phyloP scores from a whole-genome alignment of 2,329 filamentous ascomycete species.

The Fusarium kyushuense region DNA sequence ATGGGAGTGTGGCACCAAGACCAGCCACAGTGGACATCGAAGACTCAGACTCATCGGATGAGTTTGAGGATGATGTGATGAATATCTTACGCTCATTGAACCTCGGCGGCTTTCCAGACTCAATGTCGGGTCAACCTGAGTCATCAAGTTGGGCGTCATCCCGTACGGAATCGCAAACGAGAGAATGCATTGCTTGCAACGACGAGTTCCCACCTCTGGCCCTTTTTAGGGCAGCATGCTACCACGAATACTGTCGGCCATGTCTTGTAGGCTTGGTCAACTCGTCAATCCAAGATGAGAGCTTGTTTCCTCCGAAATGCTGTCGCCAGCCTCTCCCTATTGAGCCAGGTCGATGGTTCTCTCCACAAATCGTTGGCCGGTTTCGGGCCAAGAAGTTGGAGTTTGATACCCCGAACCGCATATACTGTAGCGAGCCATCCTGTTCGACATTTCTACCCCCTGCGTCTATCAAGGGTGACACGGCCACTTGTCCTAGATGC shows the following conservation, averaged over 20 bases:
- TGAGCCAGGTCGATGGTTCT: conserved; percentile 50
- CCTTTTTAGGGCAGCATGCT: conserved; percentile 47
- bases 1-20: background rate
- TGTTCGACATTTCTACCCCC: conserved; percentile 64
- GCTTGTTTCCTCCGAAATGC: conserved; percentile 67
- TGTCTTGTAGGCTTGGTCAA: conserved; percentile 62
- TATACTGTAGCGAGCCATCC: conserved; percentile 60
- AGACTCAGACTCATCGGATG: background rate
- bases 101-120: background rate
- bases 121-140: background rate
- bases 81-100: background rate
- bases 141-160: background rate
- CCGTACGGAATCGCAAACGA: background rate
- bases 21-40: background rate
- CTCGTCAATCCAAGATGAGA: conserved; percentile 60
- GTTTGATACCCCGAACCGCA: conserved; percentile 59
- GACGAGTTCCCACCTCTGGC: background rate
- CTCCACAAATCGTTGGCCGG: conserved; percentile 47
- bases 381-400: conserved; percentile 63
- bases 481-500: conserved; percentile 60
- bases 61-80: background rate
- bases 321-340: conserved; percentile 58
- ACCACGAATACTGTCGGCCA: conserved; percentile 63
- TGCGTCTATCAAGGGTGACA: conserved; percentile 46
- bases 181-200: background rate